Evolutionary conservation across 108 stramenopile genomes (phyloP), one percentile per base, ranked within the genome.

Genomic region (Chaetoceros muelleri): DNA sequence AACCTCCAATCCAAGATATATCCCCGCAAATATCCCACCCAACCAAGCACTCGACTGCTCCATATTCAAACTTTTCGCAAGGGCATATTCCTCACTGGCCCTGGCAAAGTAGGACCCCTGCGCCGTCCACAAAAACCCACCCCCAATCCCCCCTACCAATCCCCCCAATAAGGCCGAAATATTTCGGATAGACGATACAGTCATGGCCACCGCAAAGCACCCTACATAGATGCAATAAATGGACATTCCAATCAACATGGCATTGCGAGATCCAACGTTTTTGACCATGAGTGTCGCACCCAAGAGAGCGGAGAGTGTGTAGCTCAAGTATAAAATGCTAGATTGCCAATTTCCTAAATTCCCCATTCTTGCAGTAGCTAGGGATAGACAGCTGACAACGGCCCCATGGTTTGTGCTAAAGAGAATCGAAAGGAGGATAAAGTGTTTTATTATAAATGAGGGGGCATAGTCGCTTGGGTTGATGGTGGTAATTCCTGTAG

Each of bases 111-210:
- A 91, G 29, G 80, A 58, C 0, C 90, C 90, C 56, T 91, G 90
- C 18, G 81, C 72, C 19, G 80, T 83, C 90, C 90, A 91, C 23
- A 91, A 66, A 30, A 83, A 74, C 0, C 85, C 83, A 49, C 73
- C 84, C 20, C 85, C 90, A 0, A 85, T 45, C 18, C 90, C 90
- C 7, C 90, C 90, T 34, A 87, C 65, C 0, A 69, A 64, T 0
- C 80, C 82, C 16, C 90, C 85, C 23, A 62, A 22, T 2, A 75
- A 69, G n/a, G 80, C 74, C 3, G 62, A 40, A 48, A 57, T n/a
- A 58, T 8, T 21, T 53, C 23, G 26, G 18, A 45, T 22, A 24
- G 30, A 21, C n/a, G 27, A 34, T 28, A 65, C 10, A 2, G 28
- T 24, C 17, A 66, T 56, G 10, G 80, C 77, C n/a, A 72, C 29